Conservation (phyloP, 1,284 basidiomycete genomes). For the Ceratobasidium sp. region DNA sequence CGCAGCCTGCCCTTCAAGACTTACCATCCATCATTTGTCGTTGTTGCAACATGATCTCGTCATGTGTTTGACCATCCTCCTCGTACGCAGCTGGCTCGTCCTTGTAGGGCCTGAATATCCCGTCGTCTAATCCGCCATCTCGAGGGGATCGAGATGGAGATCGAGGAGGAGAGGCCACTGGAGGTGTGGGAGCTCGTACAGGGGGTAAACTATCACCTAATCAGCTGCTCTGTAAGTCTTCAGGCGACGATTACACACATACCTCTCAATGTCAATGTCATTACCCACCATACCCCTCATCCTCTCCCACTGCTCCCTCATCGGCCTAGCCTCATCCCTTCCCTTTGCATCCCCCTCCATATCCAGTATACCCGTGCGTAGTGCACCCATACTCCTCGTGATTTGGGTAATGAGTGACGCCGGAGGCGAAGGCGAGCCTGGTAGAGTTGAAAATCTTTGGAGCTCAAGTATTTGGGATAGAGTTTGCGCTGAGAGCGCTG, state of each 20-base stretch:
- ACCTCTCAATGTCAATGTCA: constrained; percentile 45
- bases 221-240: constrained; percentile 3
- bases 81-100: constrained; percentile 49
- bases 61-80: constrained; percentile 32
- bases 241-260: constrained; percentile 4
- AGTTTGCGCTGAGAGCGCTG: constrained; percentile 48
- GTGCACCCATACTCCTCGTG: constrained; percentile 44
- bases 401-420: constrained; percentile 48
- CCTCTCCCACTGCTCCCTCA: constrained; percentile 49
- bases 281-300: constrained; percentile 48
- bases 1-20: background rate
- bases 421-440: constrained; percentile 44
- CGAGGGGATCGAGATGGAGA: constrained; percentile 45
- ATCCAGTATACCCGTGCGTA: constrained; percentile 47
- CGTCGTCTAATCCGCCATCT: constrained; percentile 27
- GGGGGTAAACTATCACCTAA: constrained; percentile 39
- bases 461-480: constrained; percentile 47
- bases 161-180: constrained; percentile 24
- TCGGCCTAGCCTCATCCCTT: constrained; percentile 39
- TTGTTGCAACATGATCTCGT: constrained; percentile 47
- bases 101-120: constrained; percentile 47
- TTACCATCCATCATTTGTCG: constrained; percentile 51
- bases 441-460: constrained; percentile 47
- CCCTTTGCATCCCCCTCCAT: constrained; percentile 44
- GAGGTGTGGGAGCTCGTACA: constrained; percentile 29